Conservation (phyloP, 306 rosid genomes). For the Prunus mira region DNA sequence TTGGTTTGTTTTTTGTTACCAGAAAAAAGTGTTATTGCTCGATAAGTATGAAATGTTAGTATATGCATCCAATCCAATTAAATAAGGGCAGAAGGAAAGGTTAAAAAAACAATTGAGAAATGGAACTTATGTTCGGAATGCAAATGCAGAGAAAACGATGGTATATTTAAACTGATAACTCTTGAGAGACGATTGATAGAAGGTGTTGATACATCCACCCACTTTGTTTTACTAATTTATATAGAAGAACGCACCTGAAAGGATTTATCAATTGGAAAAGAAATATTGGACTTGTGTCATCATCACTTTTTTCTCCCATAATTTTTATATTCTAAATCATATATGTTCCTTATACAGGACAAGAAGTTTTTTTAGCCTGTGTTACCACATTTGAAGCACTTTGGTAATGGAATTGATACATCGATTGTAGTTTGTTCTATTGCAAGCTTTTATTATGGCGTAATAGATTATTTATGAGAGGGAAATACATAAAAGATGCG, state of each 20-base stretch:
- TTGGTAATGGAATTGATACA: background rate
- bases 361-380: background rate
- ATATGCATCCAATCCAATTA: background rate
- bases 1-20: background rate
- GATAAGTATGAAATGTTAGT: background rate
- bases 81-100: background rate
- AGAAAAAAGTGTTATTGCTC: background rate
- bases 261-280: background rate
- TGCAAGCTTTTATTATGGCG: background rate
- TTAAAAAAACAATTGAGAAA: background rate
- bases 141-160: background rate
- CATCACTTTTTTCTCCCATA: background rate
- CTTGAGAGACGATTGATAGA: background rate
- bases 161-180: background rate
- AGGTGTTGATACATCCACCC: background rate
- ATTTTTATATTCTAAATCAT: background rate
- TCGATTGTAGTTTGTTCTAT: background rate
- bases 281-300: background rate
- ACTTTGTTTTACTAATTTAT: background rate
- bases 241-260: background rate
- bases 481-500: constrained; percentile 6
- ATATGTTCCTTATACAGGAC: background rate
- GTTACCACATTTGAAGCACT: background rate
- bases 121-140: background rate
- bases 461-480: constrained; percentile 6